Evolutionary conservation across 2,329 filamentous ascomycete genomes (phyloP), one percentile per base, ranked within the genome.

Genomic region (Coniochaeta sp.): DNA sequence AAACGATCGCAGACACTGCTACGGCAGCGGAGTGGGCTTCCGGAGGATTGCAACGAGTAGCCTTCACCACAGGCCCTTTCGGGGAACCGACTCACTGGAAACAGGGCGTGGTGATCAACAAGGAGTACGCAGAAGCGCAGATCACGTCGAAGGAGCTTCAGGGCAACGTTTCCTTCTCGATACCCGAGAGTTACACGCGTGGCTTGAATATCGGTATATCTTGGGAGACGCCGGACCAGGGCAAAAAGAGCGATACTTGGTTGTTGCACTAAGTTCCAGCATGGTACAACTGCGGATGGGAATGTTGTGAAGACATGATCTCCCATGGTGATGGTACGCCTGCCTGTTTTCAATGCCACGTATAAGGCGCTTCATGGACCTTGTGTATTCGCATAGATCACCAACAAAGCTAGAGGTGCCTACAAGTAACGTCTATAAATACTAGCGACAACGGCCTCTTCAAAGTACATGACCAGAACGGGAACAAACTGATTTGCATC

Each of bases 81-180:
- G 86, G 85, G 19, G 86, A 83, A 59, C 83, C 88, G 63, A 98
- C 93, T 8, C 93, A 98, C 74, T 98, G 93, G 93, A 89, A 89
- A 73, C 92, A 96, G 71, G 90, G 88, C 1, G 77, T 96, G 26
- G 78, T 93, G 62, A 82, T 89, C 62, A 86, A 91, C 60, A 79
- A 81, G 6, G 79, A 82, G 44, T 77, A 83, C 59, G 70, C 77
- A 14, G 76, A 82, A 60, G 71, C 76, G 43, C 67, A 82, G 63
- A 82, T 82, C 66, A 79, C 79, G 57, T 84, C 81, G 2, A 77
- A 84, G 57, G 79, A 79, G 62, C 73, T 96, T 26, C 79, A 77
- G 55, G 92, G 91, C 11, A 80, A 84, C 43, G 79, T 96, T 59
- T 81, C 82, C 44, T 96, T 93, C 71, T 78, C 84, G 59, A 89